Percentiles rank a stretch among this genome's conserved stretches.
Evolutionary conservation across 345 rosid genomes (phyloP).

Genomic region (Arabidopsis arenosa): DNA sequence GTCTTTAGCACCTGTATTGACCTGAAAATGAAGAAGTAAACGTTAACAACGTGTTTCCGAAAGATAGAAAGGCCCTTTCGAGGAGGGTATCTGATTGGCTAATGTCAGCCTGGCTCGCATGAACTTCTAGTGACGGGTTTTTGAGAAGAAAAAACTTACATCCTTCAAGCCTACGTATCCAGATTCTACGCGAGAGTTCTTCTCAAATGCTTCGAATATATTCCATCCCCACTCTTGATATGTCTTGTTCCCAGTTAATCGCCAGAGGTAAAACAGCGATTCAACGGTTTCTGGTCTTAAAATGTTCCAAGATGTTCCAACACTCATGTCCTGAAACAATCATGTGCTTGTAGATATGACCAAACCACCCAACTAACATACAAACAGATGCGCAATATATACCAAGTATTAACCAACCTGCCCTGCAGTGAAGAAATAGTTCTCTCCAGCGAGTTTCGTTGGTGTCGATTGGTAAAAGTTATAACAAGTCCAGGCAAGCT

Average conservation of each 20-base stretch:
- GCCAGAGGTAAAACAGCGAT: constrained; percentile 95
- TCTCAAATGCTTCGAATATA: constrained; percentile 94
- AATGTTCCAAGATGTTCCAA: constrained; percentile 98
- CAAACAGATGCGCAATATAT: neutral
- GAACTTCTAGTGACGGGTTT: neutral
- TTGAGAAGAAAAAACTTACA: constrained; percentile 51
- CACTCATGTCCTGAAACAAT: constrained; percentile 83
- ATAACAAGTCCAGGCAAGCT: constrained; percentile 99
- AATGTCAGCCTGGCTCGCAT: neutral
- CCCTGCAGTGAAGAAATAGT: constrained; percentile 82
- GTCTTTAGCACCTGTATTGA: constrained; percentile 81
- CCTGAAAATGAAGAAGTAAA: constrained; percentile 52
- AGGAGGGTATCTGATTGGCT: neutral
- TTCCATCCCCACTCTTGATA: constrained; percentile 99
- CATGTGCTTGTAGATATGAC: constrained; percentile 22
- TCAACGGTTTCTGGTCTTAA: constrained; percentile 96
- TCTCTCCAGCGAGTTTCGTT: constrained; percentile 96
- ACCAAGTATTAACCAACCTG: constrained; percentile 46
- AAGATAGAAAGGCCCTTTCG: neutral
- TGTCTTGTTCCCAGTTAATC: constrained; percentile 90
- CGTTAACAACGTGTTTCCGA: neutral
- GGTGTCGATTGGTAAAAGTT: constrained; percentile 94
- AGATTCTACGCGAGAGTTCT: constrained; percentile 77
- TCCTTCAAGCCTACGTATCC: constrained; percentile 98
- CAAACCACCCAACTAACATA: constrained; percentile 16